phyloP scores from a whole-genome alignment of 78 protist genomes.

The Cavenderia fasciculata region DNA sequence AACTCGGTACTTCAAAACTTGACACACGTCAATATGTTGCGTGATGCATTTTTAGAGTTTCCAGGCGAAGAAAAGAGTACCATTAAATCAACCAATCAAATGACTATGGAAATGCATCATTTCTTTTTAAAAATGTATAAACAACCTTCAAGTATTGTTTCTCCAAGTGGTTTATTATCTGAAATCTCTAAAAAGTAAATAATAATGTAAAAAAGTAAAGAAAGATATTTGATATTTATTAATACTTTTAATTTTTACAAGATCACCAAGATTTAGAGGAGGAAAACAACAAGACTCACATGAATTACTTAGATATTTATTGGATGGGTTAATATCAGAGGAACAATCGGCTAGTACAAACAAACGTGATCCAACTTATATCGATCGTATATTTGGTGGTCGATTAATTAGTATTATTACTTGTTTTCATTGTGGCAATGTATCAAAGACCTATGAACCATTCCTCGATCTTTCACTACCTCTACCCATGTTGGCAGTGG shows the following conservation, averaged over 20 bases:
- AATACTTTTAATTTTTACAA: neutral
- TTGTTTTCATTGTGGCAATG: conserved; percentile 27
- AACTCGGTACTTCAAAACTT: conserved; percentile 75
- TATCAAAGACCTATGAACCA: conserved; percentile 35
- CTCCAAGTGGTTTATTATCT: conserved; percentile 57
- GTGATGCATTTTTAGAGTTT: conserved; percentile 31
- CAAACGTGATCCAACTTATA: conserved; percentile 62
- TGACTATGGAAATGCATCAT: conserved; percentile 58
- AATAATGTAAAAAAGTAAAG: no score
- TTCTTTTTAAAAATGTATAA: conserved; percentile 56
- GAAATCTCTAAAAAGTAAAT: conserved; percentile 63
- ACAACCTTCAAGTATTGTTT: neutral
- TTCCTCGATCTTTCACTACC: conserved; percentile 71
- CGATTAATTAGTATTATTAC: conserved; percentile 51
- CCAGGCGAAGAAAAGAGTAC: conserved; percentile 6
- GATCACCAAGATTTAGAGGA: conserved; percentile 81
- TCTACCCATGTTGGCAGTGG: neutral
- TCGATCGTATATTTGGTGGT: conserved; percentile 39
- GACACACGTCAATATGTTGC: conserved; percentile 38
- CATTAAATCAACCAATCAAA: neutral
- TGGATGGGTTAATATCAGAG: conserved; percentile 71
- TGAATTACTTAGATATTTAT: conserved; percentile 53
- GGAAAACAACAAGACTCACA: conserved; percentile 80
- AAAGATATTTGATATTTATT: neutral
- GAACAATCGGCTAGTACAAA: conserved; percentile 34